Conservation (phyloP, 2,329 filamentous ascomycete species). For the Amphichorda felina region DNA sequence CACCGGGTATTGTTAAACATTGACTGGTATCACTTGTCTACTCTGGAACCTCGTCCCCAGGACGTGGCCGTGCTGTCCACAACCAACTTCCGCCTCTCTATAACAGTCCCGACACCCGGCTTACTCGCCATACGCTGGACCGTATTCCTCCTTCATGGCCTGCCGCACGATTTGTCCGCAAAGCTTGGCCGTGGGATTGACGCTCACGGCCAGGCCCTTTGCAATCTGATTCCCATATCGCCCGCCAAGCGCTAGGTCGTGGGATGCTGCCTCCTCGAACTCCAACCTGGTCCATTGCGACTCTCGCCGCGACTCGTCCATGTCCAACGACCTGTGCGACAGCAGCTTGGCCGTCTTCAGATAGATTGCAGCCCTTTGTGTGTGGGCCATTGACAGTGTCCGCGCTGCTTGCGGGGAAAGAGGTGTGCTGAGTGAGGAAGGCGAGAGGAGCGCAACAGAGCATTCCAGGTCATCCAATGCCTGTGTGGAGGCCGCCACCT, state of each 20-base stretch:
- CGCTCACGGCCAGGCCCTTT: slow-evolving; percentile 49
- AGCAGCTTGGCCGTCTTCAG: slow-evolving; percentile 44
- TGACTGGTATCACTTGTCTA: no score
- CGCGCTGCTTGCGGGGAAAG: slow-evolving; percentile 54
- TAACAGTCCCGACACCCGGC: no score
- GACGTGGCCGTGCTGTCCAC: no score
- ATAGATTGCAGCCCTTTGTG: slow-evolving; percentile 57
- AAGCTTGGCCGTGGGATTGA: slow-evolving; percentile 57
- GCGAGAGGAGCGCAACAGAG: slow-evolving; percentile 48
- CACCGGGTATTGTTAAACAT: neutral
- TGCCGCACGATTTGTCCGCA: slow-evolving; percentile 59
- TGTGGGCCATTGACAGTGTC: slow-evolving; percentile 58
- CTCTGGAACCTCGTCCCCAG: no score
- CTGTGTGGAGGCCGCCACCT: slow-evolving; percentile 22
- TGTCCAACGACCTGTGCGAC: slow-evolving; percentile 19
- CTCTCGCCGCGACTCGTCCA: slow-evolving; percentile 29
- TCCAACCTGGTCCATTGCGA: slow-evolving; percentile 36
- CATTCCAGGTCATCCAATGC: slow-evolving; percentile 41
- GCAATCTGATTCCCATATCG: slow-evolving; percentile 55
- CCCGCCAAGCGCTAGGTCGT: slow-evolving; percentile 52
- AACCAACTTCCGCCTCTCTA: no score
- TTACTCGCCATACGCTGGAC: slow-evolving; percentile 30
- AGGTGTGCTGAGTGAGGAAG: slow-evolving; percentile 31
- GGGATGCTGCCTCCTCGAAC: slow-evolving; percentile 51
- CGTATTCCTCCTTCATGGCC: slow-evolving; percentile 59